These are phyloP conservation scores for Malassezia globosa DNA, from an alignment of 1,284 basidiomycete genomes.

Conservation along the genomic window DNA sequence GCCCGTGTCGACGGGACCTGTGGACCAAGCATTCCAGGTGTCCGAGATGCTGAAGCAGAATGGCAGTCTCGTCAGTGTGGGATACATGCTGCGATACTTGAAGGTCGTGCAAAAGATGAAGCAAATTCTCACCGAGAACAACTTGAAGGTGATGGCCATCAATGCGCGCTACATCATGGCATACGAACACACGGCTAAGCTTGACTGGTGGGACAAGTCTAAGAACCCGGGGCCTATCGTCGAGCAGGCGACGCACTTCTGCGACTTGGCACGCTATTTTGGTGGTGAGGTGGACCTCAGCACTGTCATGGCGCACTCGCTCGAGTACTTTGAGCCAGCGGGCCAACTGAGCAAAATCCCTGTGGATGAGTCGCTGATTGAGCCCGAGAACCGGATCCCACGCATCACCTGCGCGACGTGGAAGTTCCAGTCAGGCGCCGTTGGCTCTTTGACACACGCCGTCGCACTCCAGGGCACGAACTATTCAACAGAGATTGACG, in stretches of 20 bases:
- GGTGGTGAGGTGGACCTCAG: constrained; percentile 87
- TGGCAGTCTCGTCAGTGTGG: constrained; percentile 71
- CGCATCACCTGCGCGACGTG: constrained; percentile 44
- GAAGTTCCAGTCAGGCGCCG: constrained; percentile 45
- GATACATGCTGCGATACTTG: constrained; percentile 54
- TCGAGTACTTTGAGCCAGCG: constrained; percentile 51
- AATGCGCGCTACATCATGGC: constrained; percentile 90
- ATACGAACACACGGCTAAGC: constrained; percentile 63
- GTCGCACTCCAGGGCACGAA: constrained; percentile 45
- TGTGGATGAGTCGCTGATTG: constrained; percentile 67
- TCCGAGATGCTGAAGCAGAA: constrained; percentile 35
- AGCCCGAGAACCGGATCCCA: constrained; percentile 45
- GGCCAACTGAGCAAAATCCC: constrained; percentile 70
- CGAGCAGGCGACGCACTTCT: constrained; percentile 84
- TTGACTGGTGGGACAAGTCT: constrained; percentile 92
- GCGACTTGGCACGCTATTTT: constrained; percentile 77
- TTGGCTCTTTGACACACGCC: constrained; percentile 44
- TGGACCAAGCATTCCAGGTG: constrained; percentile 49
- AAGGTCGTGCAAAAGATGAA: constrained; percentile 92
- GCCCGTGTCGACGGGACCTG: constrained; percentile 74
- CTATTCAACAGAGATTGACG: constrained; percentile 44
- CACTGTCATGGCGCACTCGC: constrained; percentile 55
- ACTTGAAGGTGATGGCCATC: constrained; percentile 92
- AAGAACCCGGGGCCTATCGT: constrained; percentile 81
- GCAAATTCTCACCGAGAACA: constrained; percentile 76